phyloP scores from a whole-genome alignment of 2,329 filamentous ascomycete genomes.

The Chaetomiaceae sp. region DNA sequence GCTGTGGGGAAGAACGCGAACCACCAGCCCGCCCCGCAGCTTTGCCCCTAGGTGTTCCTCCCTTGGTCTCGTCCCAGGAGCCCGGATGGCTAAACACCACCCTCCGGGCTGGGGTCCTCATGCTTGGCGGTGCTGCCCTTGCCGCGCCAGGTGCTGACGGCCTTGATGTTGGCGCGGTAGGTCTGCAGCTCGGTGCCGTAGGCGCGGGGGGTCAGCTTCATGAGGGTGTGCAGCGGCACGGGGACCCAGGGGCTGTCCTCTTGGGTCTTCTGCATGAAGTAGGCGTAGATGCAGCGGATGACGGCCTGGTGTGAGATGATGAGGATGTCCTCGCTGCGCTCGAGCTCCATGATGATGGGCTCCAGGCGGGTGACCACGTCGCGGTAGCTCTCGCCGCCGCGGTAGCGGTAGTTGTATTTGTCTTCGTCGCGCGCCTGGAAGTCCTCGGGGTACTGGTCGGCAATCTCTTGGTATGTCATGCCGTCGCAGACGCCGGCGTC shows the following conservation, averaged over 20 bases:
- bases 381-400: slow-evolving; percentile 90
- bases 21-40: too few species aligned
- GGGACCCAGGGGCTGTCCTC: slow-evolving; percentile 97
- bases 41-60: too few species aligned
- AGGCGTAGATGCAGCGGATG: slow-evolving; percentile 93
- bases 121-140: slow-evolving; percentile 92
- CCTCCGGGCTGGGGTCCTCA: slow-evolving; percentile 49
- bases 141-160: slow-evolving; percentile 91
- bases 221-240: slow-evolving; percentile 90
- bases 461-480: slow-evolving; percentile 93
- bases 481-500: slow-evolving; percentile 96
- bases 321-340: slow-evolving; percentile 91
- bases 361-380: slow-evolving; percentile 97
- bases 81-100: too few species aligned
- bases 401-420: slow-evolving; percentile 99
- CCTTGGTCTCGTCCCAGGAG: too few species aligned
- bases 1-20: too few species aligned
- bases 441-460: slow-evolving; percentile 85
- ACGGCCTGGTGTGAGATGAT: slow-evolving; percentile 98
- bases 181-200: slow-evolving; percentile 90
- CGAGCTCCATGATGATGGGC: slow-evolving; percentile 98
- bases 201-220: slow-evolving; percentile 90
- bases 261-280: slow-evolving; percentile 97
- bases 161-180: slow-evolving; percentile 85
- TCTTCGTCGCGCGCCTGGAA: slow-evolving; percentile 94